Conservation (phyloP, 768 basidiomycete species). For the Boletellus ananiceps region DNA sequence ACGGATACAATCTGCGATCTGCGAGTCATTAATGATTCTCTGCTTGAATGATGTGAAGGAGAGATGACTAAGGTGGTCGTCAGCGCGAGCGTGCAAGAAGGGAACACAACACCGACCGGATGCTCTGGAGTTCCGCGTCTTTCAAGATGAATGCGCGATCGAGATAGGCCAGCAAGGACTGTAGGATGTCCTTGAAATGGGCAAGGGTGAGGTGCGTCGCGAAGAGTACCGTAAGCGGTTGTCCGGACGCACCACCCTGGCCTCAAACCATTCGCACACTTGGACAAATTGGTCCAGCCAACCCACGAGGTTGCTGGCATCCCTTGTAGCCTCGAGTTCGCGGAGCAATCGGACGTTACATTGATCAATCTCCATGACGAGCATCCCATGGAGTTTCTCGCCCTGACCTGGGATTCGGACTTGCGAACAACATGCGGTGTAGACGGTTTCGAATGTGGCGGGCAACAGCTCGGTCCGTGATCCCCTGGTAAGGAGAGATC, state of each 20-base stretch:
- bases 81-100: too few relatives aligned
- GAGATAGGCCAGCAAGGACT: slow-evolving; percentile 64
- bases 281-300: slow-evolving; percentile 61
- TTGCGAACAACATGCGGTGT: slow-evolving; percentile 49
- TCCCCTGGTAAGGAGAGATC: slow-evolving; percentile 38
- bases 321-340: slow-evolving; percentile 30
- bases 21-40: slow-evolving; percentile 45
- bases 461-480: slow-evolving; percentile 32
- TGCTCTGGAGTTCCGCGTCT: slow-evolving; percentile 34
- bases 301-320: slow-evolving; percentile 29
- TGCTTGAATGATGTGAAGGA: slow-evolving; percentile 51
- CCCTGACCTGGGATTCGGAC: slow-evolving; percentile 53
- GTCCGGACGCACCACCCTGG: slow-evolving; percentile 49
- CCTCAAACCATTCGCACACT: slow-evolving; percentile 60
- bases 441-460: slow-evolving; percentile 54
- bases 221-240: background rate
- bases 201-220: slow-evolving; percentile 1
- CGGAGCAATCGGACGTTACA: slow-evolving; percentile 40
- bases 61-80: slow-evolving; percentile 41
- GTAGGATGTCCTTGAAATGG: slow-evolving; percentile 45
- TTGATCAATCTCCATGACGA: slow-evolving; percentile 59
- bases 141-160: slow-evolving; percentile 60
- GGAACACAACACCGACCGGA: slow-evolving; percentile 39
- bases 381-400: slow-evolving; percentile 50
- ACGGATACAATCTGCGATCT: slow-evolving; percentile 42